Base-by-base conservation (phyloP, 1,284 basidiomycete species). In the Cutaneotrichosporon cutaneum region DNA sequence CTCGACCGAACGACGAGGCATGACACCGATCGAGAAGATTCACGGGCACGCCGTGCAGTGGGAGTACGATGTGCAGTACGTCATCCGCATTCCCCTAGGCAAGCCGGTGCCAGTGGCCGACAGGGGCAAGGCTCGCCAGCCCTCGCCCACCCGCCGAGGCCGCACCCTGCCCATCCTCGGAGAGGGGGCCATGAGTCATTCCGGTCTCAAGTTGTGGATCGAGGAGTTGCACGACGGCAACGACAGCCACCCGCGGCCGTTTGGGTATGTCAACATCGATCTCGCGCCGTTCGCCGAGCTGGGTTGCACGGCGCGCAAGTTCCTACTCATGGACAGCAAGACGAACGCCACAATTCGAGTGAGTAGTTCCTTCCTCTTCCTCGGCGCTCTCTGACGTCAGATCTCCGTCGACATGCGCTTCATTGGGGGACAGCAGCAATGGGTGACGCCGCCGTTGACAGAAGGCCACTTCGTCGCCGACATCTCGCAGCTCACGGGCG, bases 281-380 rank as follows among this genome's bases (percentile, higher is more conserved):
- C 61, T 80, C 30, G 78, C 78, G n/a, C 70, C 75, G 10, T 80
- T 77, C 68, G 78, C 76, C 4, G 77, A 75, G 22, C 70, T 67
- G 30, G 77, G 77, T 0, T 65, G 60, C 30, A 70, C 70, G 35
- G 73, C 75, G 8, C 68, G 78, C 60, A 63, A 74, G 59, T 79
- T 76, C 59, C 60, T 80, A 42, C 68, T 80, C 58, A 70, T 66
- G 55, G 71, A 72, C 16, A 75, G 75, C 63, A 71, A 74, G 61
- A 76, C 77, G 11, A 80, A 80, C 64, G 77, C 78, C 22, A 77
- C 73, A n/a, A 67, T 80, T 56, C 73, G 75, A 58, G 71, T 78
- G 56, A 60, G 72, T 68, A 5, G 22, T 33, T 6, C 8, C 18
- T 33, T 21, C 26, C 35, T 42, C 50, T 13, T 26, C 33, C 7